Evolutionary conservation across 768 basidiomycete genomes (phyloP), one percentile per base, ranked within the genome.

Genomic region (Mycena maculata): DNA sequence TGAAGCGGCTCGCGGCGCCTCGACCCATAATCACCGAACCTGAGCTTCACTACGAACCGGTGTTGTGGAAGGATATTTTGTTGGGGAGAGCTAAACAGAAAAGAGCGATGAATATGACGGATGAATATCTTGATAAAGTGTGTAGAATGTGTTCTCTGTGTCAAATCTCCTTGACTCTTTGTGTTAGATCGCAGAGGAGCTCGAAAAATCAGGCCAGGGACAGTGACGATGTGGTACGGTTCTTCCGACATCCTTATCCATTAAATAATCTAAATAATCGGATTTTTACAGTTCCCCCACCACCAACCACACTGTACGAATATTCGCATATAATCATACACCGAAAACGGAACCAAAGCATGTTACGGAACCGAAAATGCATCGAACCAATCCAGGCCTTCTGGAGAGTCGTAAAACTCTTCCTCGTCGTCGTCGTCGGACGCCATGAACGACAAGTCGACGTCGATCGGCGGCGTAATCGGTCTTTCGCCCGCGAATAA

Each of bases 1-100:
- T 92, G 58, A 84, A 83, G 72, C 84, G 80, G 57, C 83, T 93
- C 25, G 88, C 87, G 6, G 65, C 69, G 15, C 69, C 69, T 1
- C 45, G 65, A 12, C 61, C 69, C 8, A 57, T 53, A 9, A 25
- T 67, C 16, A 45, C 44, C 9, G 61, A 66, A 23, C 67, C 66
- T 23, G 36, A 63, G 42, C 67, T 45, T 30, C 56, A 27, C 13
- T 65, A 62, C 41, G 67, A 71, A 60, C 70, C 67, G 8, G 67
- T 68, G n/a, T 36, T 67, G 27, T 62, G 49, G 44, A 68, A 65
- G 50, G 67, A 68, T 18, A 60, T 66, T 20, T 28, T 71, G 15
- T 60, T 47, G 63, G 59, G 60, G 31, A 48, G 63, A 42, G 60
- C 33, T 33, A 68, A 50, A 48, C 25, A 71, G 36, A 68, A 71